Base-by-base conservation (phyloP, 2,329 filamentous ascomycete genomes). In the Aspergillus thermomutatus region DNA sequence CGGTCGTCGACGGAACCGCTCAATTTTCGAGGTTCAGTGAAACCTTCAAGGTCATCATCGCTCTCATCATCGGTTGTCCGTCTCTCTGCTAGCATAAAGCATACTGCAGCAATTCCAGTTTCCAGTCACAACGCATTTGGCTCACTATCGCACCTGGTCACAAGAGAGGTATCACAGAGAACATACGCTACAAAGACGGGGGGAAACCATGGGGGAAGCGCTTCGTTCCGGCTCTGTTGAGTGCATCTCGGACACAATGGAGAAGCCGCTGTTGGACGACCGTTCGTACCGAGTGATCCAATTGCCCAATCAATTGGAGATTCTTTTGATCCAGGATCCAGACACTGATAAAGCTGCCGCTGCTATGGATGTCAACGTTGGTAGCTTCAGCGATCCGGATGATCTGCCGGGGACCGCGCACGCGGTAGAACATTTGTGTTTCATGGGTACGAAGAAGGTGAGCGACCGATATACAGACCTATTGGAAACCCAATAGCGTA, bases 371-470 rank as follows among this genome's bases (percentile, higher is more conserved):
- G 92, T 97, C 70, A 92, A 96, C 73, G 93, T 97, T 34, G 94
- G 94, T 60, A 95, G 91, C 75, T 97, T 97, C 78, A 95, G 90
- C 70, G 94, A 99, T 70, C 86, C 90, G 62, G 85, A 89, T 63
- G 90, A 92, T 66, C 92, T 97, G 85, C 92, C 91, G 11, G 92
- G 94, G 57, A 92, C 96, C 84, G 93, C 93, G 52, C 94, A 97
- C 78, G 92, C 92, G 5, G 91, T 97, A 54, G 93, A 97, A 80
- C 93, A 97, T 82, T 79, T 97, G 62, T 79, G 99, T 25, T 99
- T 99, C 79, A 97, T 99, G 94, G 94, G 94, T 50, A 99, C 94
- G 8, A 89, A 96, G 75, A 99, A 97, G 81, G 86, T 87, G 73
- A 61, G 73, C 61, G 27, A 21, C 19, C 52, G 11, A 34, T 34